These are phyloP conservation scores for Globisporangium barbulae DNA, from an alignment of 352 stramenopile genomes.

Conservation along the genomic window DNA sequence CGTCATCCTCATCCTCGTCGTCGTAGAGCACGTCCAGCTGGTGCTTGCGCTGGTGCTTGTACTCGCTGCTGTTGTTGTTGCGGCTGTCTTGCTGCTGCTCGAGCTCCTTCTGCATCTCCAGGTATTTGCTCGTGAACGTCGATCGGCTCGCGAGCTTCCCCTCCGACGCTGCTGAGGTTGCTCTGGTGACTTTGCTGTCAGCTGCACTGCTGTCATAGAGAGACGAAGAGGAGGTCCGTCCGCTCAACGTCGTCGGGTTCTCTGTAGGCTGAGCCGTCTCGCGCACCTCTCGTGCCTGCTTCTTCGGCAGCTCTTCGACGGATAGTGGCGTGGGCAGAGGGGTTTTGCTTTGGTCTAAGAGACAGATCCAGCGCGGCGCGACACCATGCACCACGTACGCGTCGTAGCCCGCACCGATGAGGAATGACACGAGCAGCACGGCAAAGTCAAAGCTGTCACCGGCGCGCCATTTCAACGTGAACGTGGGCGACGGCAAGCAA, in stretches of 20 bases:
- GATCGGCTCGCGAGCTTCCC: conserved; percentile 53
- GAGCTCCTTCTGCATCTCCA: conserved; percentile 44
- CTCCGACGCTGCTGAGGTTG: conserved; percentile 11
- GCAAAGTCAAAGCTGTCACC: conserved; percentile 94
- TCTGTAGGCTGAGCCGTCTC: neutral
- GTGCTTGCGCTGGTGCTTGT: conserved; percentile 30
- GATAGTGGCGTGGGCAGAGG: conserved; percentile 53
- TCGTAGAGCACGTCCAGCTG: conserved; percentile 48
- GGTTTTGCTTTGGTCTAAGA: conserved; percentile 89
- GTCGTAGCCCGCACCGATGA: conserved; percentile 94
- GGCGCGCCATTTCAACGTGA: conserved; percentile 84
- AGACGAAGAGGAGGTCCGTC: neutral
- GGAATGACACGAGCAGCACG: conserved; percentile 85
- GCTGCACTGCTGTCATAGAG: neutral
- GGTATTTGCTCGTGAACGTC: conserved; percentile 68
- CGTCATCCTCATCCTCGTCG: conserved; percentile 68
- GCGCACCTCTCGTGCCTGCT: conserved; percentile 9
- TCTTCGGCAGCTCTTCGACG: conserved; percentile 47
- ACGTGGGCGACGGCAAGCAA: conserved; percentile 80
- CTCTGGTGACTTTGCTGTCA: conserved; percentile 20
- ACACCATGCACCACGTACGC: conserved; percentile 91
- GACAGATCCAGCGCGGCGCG: conserved; percentile 86
- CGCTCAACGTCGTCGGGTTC: neutral
- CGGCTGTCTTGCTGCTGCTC: conserved; percentile 33
- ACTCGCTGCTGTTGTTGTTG: neutral